A percentile compares a stretch with the other conserved stretches of the same genome.
phyloP scores from a whole-genome alignment of 148 eudicot genomes.

The Fagopyrum homotropicum region DNA sequence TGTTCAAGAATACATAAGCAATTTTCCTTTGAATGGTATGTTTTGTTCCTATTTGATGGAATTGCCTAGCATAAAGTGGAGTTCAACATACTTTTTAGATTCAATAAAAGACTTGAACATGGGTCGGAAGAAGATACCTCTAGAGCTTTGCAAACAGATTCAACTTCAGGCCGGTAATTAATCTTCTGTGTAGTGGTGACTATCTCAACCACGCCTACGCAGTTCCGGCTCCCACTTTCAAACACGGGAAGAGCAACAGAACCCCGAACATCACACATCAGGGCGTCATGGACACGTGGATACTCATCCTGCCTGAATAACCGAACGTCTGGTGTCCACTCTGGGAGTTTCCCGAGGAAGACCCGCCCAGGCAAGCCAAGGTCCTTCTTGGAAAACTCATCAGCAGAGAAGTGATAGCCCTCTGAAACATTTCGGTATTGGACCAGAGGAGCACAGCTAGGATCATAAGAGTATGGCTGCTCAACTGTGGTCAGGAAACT shows the following conservation, averaged over 20 bases:
- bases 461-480: constrained; percentile 3
- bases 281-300: not conserved
- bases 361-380: constrained; percentile 10
- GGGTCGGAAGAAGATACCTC: not conserved
- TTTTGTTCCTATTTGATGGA: not conserved
- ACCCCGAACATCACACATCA: constrained; percentile 3
- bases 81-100: not conserved
- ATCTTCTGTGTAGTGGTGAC: constrained; percentile 7
- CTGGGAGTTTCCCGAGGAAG: constrained; percentile 1
- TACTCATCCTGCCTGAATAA: constrained; percentile 8
- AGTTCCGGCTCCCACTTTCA: not conserved
- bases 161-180: constrained; percentile 8
- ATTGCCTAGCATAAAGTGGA: not conserved
- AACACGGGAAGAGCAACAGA: constrained; percentile 6
- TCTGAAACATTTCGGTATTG: not conserved
- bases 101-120: not conserved
- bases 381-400: not conserved
- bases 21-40: not conserved
- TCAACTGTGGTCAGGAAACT: constrained; percentile 5
- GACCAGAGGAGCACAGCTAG: not conserved
- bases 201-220: constrained; percentile 5
- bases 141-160: constrained; percentile 6
- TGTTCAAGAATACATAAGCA: too few species aligned
- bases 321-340: constrained; percentile 12
- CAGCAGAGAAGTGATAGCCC: constrained; percentile 3